Base-by-base conservation (phyloP, 2,329 filamentous ascomycete species). In the Ophiosphaerella herpotricha region DNA sequence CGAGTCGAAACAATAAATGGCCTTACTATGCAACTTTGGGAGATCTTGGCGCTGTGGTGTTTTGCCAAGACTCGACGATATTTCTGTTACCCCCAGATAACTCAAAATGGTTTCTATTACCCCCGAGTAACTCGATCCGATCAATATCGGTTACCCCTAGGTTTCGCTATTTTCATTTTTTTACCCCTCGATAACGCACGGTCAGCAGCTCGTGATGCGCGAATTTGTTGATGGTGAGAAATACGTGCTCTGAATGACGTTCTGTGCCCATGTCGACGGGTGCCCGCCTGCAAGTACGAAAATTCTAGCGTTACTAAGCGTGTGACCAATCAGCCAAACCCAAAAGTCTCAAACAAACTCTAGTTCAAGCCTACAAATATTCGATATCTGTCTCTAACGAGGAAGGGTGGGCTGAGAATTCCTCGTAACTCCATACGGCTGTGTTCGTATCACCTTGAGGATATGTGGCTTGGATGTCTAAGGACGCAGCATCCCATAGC, bases 401-500 rank as follows among this genome's bases (percentile, higher is more conserved):
- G 18, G 18, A 5, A 21, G 4, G 18, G 18, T 21, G 4, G 18
- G 18, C 18, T 21, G 18, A 21, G 2, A 21, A 21, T 21, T 21
- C 18, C 18, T 21, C 18, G 18, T 21, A 21, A 21, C 18, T 21
- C 18, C 18, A 21, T 21, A 3, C 18, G 18, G 26, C 5, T 3
- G 26, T 29, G 11, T 29, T 29, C 7, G 7, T 5, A 29, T 29
- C 11, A 7, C 11, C 26, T 29, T 11, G 26, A 29, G 26, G 26
- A 11, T 29, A 29, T 8, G 11, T 6, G 11, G 11, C 7, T 29
- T 11, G 26, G 26, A 29, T 11, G 11, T 7, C 26, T 29, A 49
- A 2, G 64, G 62, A 14, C 62, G 60, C 7, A 73, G 50, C 68
- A 72, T 69, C 2, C 58, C 56, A 52, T 71, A 73, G 41, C 71